phyloP scores from a whole-genome alignment of 768 basidiomycete genomes.

The Suillus lakei region DNA sequence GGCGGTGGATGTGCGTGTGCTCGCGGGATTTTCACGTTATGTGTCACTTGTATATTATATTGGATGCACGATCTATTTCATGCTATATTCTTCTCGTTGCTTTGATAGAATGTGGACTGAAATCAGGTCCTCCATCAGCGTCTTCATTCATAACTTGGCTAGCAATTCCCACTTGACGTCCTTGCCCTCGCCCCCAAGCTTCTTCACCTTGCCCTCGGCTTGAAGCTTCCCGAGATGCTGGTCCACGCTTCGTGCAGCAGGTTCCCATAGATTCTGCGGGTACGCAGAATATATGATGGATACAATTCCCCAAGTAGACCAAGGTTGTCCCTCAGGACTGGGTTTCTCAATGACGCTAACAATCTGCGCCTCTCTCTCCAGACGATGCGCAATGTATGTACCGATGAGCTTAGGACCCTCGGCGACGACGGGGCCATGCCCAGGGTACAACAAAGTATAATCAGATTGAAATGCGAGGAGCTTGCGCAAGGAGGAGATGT shows the following conservation, averaged over 20 bases:
- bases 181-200: constrained; percentile 54
- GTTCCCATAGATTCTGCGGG: constrained; percentile 70
- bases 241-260: constrained; percentile 71
- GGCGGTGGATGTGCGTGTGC: constrained; percentile 16
- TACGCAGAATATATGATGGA: constrained; percentile 71
- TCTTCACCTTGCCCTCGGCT: constrained; percentile 60
- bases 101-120: background rate
- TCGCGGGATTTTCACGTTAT: constrained; percentile 10
- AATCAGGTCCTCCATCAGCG: background rate
- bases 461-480: constrained; percentile 51
- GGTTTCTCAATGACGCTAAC: constrained; percentile 50
- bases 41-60: constrained; percentile 11
- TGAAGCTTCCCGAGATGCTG: constrained; percentile 78
- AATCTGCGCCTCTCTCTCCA: constrained; percentile 82
- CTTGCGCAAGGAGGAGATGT: constrained; percentile 65
- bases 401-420: constrained; percentile 65
- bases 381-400: constrained; percentile 80
- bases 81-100: background rate
- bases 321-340: constrained; percentile 36
- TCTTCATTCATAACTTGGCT: constrained; percentile 13
- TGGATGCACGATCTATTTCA: constrained; percentile 8
- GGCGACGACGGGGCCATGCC: constrained; percentile 80
- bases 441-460: constrained; percentile 75
- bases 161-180: constrained; percentile 52
- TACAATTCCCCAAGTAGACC: constrained; percentile 73